Evolutionary conservation across 2,329 filamentous ascomycete genomes (phyloP), one percentile per base, ranked within the genome.

Genomic region (Calonectria crousiana): DNA sequence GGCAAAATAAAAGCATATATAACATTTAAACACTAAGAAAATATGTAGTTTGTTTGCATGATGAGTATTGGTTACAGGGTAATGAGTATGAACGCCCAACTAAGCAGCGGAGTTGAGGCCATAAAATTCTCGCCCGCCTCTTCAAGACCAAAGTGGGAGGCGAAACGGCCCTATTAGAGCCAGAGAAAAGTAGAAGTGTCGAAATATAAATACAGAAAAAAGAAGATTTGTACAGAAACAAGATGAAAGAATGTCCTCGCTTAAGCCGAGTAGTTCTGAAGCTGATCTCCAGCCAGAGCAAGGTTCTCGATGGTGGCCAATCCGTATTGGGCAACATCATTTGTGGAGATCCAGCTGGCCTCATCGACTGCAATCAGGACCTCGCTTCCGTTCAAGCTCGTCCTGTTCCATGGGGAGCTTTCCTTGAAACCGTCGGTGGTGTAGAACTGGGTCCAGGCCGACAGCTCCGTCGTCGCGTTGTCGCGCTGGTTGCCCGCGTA

Each of bases 261-360:
- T 67, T 23, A 67, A 28, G 49, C 38, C 10, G 56, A 16, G 16
- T 65, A 73, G 30, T 64, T 73, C 32, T 13, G 51, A n/a, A 80
- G 72, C 3, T 76, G 64, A 11, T 81, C 74, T 44, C 76, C 77
- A 0, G 69, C 81, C 41, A 86, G 78, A 3, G 89, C 88, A 76
- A 92, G 75, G 68, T 90, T 88, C 78, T 90, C 88, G 72, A 92
- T 91, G 0, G 86, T 89, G 1, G 89, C 88, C 65, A 92, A 75
- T 0, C 90, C 90, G 80, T 91, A 92, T 73, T 90, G 85, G 0
- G 90, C 89, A 8, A 87, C 85, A 52, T 88, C 89, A 76, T 92
- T 92, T 0, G 90, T 92, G 2, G 87, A 86, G 1, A 92, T 77
- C 90, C 90, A 92, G 0, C 84, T 80, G 0, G 90, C 90, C 81